Conservation (phyloP, 1,284 basidiomycete genomes). For the Sporisorium reilianum region DNA sequence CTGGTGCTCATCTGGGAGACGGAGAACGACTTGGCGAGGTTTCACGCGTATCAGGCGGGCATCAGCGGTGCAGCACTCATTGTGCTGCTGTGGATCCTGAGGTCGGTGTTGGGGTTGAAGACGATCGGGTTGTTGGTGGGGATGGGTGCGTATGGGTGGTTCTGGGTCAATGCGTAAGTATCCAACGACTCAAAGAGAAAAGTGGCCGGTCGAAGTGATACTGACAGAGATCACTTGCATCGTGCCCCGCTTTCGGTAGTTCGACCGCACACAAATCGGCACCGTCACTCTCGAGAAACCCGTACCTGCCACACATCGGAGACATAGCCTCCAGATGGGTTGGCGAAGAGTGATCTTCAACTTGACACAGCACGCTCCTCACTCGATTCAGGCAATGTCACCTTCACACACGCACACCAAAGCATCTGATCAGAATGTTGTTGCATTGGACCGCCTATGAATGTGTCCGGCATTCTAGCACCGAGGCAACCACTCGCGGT, state of each 20-base stretch:
- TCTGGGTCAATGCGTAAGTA: constrained; percentile 65
- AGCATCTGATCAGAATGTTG: neutral
- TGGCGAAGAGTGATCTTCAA: constrained; percentile 37
- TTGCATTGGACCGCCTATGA: neutral
- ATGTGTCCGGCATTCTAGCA: constrained; percentile 3
- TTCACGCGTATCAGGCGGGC: constrained; percentile 63
- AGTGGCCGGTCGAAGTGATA: neutral
- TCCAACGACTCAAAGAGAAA: too few species aligned
- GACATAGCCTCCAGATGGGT: constrained; percentile 57
- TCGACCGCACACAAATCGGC: constrained; percentile 54
- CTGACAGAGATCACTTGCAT: neutral
- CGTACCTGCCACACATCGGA: constrained; percentile 51
- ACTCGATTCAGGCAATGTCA: neutral
- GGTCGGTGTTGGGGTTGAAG: constrained; percentile 54
- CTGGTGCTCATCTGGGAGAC: constrained; percentile 61
- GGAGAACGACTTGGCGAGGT: constrained; percentile 60
- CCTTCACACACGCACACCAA: constrained; percentile 1
- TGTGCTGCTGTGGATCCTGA: constrained; percentile 52
- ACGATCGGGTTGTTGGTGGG: constrained; percentile 58
- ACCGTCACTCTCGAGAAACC: constrained; percentile 49
- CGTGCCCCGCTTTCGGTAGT: constrained; percentile 11
- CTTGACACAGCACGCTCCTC: neutral
- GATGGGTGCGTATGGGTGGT: constrained; percentile 62
- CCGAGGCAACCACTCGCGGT: constrained; percentile 37
- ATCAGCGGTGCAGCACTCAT: constrained; percentile 51